Conservation (phyloP, 768 basidiomycete species). For the Lenzites betulinus region DNA sequence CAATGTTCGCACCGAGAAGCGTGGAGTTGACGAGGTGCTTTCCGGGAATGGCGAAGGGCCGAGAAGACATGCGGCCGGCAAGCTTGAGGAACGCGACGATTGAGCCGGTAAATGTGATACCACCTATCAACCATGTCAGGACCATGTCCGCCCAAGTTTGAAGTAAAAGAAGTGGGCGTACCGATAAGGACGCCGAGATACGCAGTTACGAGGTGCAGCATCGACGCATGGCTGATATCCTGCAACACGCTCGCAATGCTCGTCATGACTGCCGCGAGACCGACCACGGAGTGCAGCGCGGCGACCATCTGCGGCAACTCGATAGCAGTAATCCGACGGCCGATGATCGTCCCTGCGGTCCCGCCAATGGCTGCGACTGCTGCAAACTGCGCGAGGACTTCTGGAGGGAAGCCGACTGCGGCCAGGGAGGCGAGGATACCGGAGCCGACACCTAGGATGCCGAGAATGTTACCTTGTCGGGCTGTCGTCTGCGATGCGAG, state of each 20-base stretch:
- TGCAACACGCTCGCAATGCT: constrained; percentile 81
- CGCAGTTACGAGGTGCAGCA: constrained; percentile 78
- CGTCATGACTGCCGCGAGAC: constrained; percentile 86
- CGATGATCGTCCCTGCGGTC: constrained; percentile 67
- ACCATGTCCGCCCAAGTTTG: neutral
- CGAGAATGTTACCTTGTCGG: constrained; percentile 86
- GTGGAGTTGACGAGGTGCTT: constrained; percentile 75
- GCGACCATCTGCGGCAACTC: constrained; percentile 86
- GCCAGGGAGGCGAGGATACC: constrained; percentile 80
- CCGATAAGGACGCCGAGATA: constrained; percentile 87
- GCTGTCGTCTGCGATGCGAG: constrained; percentile 80
- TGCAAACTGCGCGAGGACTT: constrained; percentile 76
- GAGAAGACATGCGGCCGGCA: constrained; percentile 78
- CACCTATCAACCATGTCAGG: constrained; percentile 42
- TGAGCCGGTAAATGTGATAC: constrained; percentile 88
- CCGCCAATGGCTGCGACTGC: constrained; percentile 77
- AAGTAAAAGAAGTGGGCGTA: constrained; percentile 26
- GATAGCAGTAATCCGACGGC: constrained; percentile 82
- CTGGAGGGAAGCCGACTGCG: constrained; percentile 81
- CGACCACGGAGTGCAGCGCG: constrained; percentile 86
- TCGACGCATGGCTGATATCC: constrained; percentile 66
- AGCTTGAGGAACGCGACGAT: constrained; percentile 89
- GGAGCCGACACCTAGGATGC: constrained; percentile 80
- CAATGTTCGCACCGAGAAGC: constrained; percentile 70
- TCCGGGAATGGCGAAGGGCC: constrained; percentile 70